phyloP scores from a whole-genome alignment of 2,329 filamentous ascomycete species.

The Phyllosticta citriasiana region DNA sequence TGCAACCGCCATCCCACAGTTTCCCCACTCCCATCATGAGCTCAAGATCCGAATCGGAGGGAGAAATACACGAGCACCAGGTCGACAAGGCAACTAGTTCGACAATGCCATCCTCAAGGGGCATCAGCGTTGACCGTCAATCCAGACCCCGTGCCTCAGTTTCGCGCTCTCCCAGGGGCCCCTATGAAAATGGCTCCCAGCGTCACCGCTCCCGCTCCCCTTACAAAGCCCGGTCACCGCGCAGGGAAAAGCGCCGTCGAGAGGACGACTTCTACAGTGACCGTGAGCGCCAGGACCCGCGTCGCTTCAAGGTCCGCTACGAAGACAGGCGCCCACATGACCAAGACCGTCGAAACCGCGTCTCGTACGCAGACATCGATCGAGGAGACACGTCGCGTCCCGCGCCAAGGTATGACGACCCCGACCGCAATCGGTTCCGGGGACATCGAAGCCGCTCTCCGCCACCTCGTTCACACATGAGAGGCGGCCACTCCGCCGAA shows the following conservation, averaged over 20 bases:
- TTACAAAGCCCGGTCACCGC: conserved; percentile 16
- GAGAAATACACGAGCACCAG: conserved; percentile 62
- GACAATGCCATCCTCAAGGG: conserved; percentile 62
- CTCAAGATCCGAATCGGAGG: conserved; percentile 61
- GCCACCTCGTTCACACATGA: conserved; percentile 17
- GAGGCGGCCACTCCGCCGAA: conserved; percentile 25
- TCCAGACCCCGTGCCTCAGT: conserved; percentile 45
- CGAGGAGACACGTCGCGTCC: conserved; percentile 5
- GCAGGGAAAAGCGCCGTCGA: conserved; percentile 51
- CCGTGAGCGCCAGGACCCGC: conserved; percentile 43
- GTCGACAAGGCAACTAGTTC: conserved; percentile 70
- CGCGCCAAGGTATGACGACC: conserved; percentile 5
- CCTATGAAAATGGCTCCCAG: conserved; percentile 39
- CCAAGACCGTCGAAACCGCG: conserved; percentile 27
- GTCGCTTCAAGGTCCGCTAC: conserved; percentile 53
- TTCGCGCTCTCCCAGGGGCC: conserved; percentile 8
- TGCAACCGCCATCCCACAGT: not conserved
- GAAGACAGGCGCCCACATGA: conserved; percentile 39
- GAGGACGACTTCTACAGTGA: conserved; percentile 45
- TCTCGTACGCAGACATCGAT: conserved; percentile 46
- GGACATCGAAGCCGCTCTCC: conserved; percentile 10
- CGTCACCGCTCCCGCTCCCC: conserved; percentile 15
- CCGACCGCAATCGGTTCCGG: conserved; percentile 13
- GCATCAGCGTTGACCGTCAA: conserved; percentile 83
- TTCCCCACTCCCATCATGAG: conserved; percentile 22